Evolutionary conservation across 2,329 filamentous ascomycete genomes (phyloP).

Genomic region (Alternaria conjuncta): DNA sequence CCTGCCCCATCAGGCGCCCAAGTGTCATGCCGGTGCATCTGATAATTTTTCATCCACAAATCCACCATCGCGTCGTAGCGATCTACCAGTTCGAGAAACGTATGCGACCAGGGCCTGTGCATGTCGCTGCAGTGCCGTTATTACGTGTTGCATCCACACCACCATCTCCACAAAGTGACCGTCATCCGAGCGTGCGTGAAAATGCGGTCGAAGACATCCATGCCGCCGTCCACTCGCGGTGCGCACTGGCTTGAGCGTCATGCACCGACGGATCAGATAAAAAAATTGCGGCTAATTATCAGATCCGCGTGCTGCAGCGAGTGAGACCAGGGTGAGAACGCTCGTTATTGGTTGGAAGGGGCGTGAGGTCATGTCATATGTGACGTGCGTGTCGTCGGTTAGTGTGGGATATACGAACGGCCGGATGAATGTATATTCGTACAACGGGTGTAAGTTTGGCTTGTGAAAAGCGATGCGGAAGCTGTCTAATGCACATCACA

Average conservation of each 20-base stretch:
- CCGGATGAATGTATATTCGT: neutral
- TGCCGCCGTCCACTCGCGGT: neutral
- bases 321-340: neutral
- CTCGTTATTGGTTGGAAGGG: slow-evolving; percentile 1
- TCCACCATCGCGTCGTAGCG: neutral
- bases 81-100: neutral
- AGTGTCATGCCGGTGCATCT: slow-evolving; percentile 16
- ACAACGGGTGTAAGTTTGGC: neutral
- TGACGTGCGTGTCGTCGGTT: slow-evolving; percentile 16
- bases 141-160: slow-evolving; percentile 27
- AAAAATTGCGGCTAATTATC: slow-evolving; percentile 36
- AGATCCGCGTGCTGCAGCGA: slow-evolving; percentile 39
- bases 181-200: slow-evolving; percentile 24
- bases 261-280: slow-evolving; percentile 17
- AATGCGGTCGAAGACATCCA: neutral
- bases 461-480: neutral
- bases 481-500: slow-evolving; percentile 2
- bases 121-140: slow-evolving; percentile 17
- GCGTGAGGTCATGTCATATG: neutral
- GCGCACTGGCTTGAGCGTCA: slow-evolving; percentile 6
- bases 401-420: neutral
- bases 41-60: neutral
- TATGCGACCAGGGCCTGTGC: no score
- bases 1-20: slow-evolving; percentile 6
- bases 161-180: neutral